Conservation (phyloP, 2,329 filamentous ascomycete species). For the Aureobasidium sp. region DNA sequence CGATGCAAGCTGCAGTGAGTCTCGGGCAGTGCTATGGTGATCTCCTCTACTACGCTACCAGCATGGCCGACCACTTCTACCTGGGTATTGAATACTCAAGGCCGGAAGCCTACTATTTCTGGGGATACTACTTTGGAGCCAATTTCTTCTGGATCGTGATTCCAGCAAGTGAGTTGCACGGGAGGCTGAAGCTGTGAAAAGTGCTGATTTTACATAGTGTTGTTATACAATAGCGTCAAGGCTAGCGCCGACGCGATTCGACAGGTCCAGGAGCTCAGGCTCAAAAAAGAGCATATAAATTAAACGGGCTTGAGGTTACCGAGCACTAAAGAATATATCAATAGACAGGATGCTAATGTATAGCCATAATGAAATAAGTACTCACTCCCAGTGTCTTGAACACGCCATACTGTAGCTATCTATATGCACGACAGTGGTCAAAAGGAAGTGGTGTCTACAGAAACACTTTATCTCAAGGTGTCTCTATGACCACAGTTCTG, state of each 20-base stretch:
- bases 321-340: background rate
- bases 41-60: conserved; percentile 57
- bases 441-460: background rate
- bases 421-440: background rate
- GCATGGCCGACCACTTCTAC: conserved; percentile 53
- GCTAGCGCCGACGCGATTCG: conserved; percentile 32
- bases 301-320: background rate
- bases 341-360: background rate
- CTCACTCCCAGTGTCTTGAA: background rate
- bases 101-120: conserved; percentile 58
- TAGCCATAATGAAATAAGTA: background rate
- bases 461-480: background rate
- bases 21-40: conserved; percentile 60
- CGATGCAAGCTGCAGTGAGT: conserved; percentile 54
- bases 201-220: conserved; percentile 21
- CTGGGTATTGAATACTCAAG: conserved; percentile 50
- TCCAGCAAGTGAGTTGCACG: conserved; percentile 43
- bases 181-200: background rate
- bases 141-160: conserved; percentile 62
- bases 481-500: background rate
- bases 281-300: conserved; percentile 17
- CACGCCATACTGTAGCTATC: background rate
- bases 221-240: conserved; percentile 33
- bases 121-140: conserved; percentile 60
- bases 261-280: conserved; percentile 26